phyloP scores from a whole-genome alignment of 2,329 filamentous ascomycete genomes.

The Metarhizium humberi region DNA sequence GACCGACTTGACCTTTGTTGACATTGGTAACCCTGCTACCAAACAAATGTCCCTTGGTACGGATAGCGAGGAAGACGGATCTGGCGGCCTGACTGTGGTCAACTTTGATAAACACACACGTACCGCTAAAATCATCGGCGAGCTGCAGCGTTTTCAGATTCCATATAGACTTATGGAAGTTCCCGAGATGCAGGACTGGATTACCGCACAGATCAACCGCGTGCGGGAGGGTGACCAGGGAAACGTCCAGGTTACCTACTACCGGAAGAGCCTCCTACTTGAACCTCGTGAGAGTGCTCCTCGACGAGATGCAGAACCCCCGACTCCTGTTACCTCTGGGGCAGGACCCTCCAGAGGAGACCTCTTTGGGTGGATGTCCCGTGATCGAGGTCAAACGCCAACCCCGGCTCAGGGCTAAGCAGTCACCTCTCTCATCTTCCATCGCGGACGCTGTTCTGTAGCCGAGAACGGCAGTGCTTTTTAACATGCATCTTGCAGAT shows the following conservation, averaged over 20 bases:
- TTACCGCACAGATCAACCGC: constrained; percentile 69
- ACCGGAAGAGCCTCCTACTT: constrained; percentile 74
- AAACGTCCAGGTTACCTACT: constrained; percentile 55
- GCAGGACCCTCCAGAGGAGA: constrained; percentile 27
- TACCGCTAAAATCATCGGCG: constrained; percentile 90
- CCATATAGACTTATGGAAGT: constrained; percentile 78
- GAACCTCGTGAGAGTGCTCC: constrained; percentile 58
- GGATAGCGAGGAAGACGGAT: constrained; percentile 49
- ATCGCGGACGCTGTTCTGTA: background rate
- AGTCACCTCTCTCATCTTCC: background rate
- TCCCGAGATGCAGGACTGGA: constrained; percentile 87
- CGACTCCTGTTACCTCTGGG: constrained; percentile 18
- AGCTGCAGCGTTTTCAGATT: constrained; percentile 92
- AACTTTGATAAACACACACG: constrained; percentile 97
- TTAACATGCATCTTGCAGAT: background rate
- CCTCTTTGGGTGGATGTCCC: constrained; percentile 42
- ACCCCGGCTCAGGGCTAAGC: constrained; percentile 13
- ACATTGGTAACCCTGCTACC: constrained; percentile 83
- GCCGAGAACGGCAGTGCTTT: background rate
- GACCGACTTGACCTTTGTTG: constrained; percentile 91
- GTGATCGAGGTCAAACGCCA: constrained; percentile 29
- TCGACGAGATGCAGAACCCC: constrained; percentile 23
- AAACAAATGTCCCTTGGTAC: constrained; percentile 52
- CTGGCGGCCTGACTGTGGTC: constrained; percentile 67
- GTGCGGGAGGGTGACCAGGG: constrained; percentile 54